Conservation (phyloP, 2,329 filamentous ascomycete genomes). For the Xylaria sp. region DNA sequence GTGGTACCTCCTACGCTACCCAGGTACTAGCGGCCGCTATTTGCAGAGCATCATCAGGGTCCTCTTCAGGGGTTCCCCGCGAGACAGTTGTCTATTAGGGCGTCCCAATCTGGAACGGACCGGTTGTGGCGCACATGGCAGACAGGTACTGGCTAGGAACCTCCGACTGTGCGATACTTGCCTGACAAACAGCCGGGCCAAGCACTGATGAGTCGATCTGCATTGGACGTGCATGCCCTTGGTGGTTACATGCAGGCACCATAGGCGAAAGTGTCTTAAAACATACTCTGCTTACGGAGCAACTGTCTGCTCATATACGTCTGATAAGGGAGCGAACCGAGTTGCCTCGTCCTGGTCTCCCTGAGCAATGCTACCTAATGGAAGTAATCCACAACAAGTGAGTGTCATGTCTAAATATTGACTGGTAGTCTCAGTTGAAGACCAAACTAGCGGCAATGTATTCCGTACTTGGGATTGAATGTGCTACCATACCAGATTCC, state of each 20-base stretch:
- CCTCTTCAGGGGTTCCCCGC: constrained; percentile 14
- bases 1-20: neutral
- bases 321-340: constrained; percentile 23
- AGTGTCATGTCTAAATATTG: too few species aligned
- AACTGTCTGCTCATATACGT: neutral
- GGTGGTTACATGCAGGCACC: neutral
- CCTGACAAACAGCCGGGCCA: constrained; percentile 16
- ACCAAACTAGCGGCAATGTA: neutral
- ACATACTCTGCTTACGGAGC: neutral
- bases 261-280: constrained; percentile 18
- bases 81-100: neutral
- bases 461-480: too few species aligned
- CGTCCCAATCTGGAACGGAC: constrained; percentile 22
- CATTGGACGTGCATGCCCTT: constrained; percentile 4
- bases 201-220: neutral
- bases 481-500: too few species aligned
- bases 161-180: constrained; percentile 15
- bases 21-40: constrained; percentile 1
- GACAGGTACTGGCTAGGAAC: constrained; percentile 8
- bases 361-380: neutral
- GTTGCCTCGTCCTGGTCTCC: neutral
- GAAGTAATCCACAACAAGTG: neutral
- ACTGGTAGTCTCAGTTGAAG: neutral
- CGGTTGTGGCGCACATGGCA: constrained; percentile 20
- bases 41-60: neutral